A percentile compares a stretch with the other conserved stretches of the same genome.
Evolutionary conservation across 352 stramenopile genomes (phyloP).

Genomic region (Globisporangium irregulare): DNA sequence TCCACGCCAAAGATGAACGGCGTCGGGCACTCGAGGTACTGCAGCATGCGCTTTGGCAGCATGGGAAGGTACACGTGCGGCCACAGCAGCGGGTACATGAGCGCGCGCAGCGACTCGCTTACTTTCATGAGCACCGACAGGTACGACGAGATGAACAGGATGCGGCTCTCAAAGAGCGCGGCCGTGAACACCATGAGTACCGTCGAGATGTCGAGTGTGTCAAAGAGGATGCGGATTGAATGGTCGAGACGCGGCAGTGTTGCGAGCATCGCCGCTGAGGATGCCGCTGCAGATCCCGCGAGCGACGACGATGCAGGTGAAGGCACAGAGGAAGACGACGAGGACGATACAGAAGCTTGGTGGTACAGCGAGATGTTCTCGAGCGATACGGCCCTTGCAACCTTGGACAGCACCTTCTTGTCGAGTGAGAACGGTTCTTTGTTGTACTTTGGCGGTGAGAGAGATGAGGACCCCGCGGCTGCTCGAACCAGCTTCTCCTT

Average conservation of each 20-base stretch:
- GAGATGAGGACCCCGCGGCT: slow-evolving; percentile 1
- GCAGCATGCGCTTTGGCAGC: slow-evolving; percentile 71
- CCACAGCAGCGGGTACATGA: slow-evolving; percentile 87
- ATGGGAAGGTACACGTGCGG: slow-evolving; percentile 86
- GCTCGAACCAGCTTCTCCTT: slow-evolving; percentile 26
- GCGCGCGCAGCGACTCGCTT: slow-evolving; percentile 64
- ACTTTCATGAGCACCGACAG: slow-evolving; percentile 82
- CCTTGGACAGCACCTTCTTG: slow-evolving; percentile 75
- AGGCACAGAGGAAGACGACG: slow-evolving; percentile 8
- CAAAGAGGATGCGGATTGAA: slow-evolving; percentile 75
- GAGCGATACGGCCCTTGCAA: slow-evolving; percentile 67
- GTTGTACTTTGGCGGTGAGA: slow-evolving; percentile 14
- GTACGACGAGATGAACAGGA: slow-evolving; percentile 80
- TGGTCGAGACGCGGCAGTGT: slow-evolving; percentile 65
- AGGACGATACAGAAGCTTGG: slow-evolving; percentile 25
- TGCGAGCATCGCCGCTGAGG: slow-evolving; percentile 34
- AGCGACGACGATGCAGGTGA: slow-evolving; percentile 35
- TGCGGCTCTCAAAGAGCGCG: slow-evolving; percentile 75
- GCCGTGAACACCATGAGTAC: slow-evolving; percentile 77
- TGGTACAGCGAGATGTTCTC: slow-evolving; percentile 60
- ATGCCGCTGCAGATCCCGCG: slow-evolving; percentile 28
- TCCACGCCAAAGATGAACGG: slow-evolving; percentile 85
- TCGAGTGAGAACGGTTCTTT: slow-evolving; percentile 57
- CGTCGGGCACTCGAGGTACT: slow-evolving; percentile 84
- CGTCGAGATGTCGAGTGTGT: slow-evolving; percentile 72